Evolutionary conservation across 2,329 filamentous ascomycete genomes (phyloP), one percentile per base, ranked within the genome.

Genomic region (Albophoma yamanashiensis): DNA sequence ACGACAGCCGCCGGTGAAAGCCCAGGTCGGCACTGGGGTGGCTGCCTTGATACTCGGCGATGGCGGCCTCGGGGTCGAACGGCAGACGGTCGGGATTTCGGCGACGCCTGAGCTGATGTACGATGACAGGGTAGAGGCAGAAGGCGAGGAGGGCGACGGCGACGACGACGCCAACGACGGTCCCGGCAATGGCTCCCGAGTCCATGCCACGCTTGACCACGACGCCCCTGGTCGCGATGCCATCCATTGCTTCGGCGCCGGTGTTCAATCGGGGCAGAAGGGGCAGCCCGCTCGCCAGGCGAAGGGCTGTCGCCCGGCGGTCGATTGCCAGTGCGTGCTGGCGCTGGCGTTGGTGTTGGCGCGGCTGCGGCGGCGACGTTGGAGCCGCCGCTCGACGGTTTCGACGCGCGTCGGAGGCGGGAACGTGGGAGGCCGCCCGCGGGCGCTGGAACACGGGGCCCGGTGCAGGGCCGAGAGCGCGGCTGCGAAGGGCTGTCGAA

Each of bases 51-150:
- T 61, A 57, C n/a, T 65, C 62, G 45, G 63, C 64, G 50, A 67
- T 62, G 57, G 67, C 69, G 31, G 65, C 66, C 65, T 76, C 74
- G 36, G 65, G 62, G 59, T 75, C 72, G 56, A 65, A 61, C 15
- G 62, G 58, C 45, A 63, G 62, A n/a, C 55, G 60, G 25, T 65
- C 45, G 52, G 55, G 62, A 56, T 66, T 64, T 58, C 62, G 67
- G 42, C 68, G 67, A 56, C 67, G 68, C 60, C 67, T 74, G 58
- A 71, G 59, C n/a, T 61, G 65, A 53, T 72, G 64, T 55, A 76
- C 65, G 43, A 76, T 62, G 59, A 77, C 67, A 17, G 75, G 75
- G 58, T 76, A 77, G 45, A 75, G 69, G 58, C 75, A 77, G 42
- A 76, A 63, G 57, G 68, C 63, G 56, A 75, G 60, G 15, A 76